Conservation (phyloP, 1,139 yeast species). For the Candida albicans region DNA sequence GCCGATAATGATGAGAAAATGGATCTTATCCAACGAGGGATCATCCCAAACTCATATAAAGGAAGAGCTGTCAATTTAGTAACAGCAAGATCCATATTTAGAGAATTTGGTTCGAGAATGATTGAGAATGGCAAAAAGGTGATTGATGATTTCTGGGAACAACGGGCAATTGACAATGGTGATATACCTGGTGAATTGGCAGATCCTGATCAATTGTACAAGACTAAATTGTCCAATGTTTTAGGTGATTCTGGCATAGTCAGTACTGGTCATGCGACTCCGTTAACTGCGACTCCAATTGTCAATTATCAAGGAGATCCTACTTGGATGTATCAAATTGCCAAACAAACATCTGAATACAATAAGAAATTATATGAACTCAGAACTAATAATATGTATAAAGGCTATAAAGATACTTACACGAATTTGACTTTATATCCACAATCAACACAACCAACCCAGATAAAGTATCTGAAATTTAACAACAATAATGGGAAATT, state of each 20-base stretch:
- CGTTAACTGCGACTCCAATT: slow-evolving; percentile 41
- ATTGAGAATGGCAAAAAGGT: slow-evolving; percentile 79
- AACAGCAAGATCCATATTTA: slow-evolving; percentile 83
- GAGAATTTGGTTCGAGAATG: slow-evolving; percentile 90
- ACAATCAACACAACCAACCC: slow-evolving; percentile 68
- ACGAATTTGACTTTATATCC: slow-evolving; percentile 80
- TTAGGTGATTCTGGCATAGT: slow-evolving; percentile 19
- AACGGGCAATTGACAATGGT: slow-evolving; percentile 67
- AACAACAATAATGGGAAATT: slow-evolving; percentile 23
- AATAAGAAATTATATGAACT: slow-evolving; percentile 63
- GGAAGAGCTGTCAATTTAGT: slow-evolving; percentile 89
- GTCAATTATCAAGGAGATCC: slow-evolving; percentile 58
- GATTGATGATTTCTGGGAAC: slow-evolving; percentile 87
- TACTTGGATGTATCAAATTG: slow-evolving; percentile 87
- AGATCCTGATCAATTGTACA: slow-evolving; percentile 59
- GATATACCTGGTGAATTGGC: slow-evolving; percentile 80
- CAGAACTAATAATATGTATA: slow-evolving; percentile 52
- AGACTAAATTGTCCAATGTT: slow-evolving; percentile 18
- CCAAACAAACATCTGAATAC: slow-evolving; percentile 68
- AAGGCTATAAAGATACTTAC: slow-evolving; percentile 77
- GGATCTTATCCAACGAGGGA: slow-evolving; percentile 76
- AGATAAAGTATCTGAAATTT: slow-evolving; percentile 22
- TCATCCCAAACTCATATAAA: slow-evolving; percentile 87
- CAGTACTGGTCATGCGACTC: slow-evolving; percentile 28
- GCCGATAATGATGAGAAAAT: slow-evolving; percentile 77